phyloP scores from a whole-genome alignment of 768 basidiomycete species.

The Naematelia encephala region DNA sequence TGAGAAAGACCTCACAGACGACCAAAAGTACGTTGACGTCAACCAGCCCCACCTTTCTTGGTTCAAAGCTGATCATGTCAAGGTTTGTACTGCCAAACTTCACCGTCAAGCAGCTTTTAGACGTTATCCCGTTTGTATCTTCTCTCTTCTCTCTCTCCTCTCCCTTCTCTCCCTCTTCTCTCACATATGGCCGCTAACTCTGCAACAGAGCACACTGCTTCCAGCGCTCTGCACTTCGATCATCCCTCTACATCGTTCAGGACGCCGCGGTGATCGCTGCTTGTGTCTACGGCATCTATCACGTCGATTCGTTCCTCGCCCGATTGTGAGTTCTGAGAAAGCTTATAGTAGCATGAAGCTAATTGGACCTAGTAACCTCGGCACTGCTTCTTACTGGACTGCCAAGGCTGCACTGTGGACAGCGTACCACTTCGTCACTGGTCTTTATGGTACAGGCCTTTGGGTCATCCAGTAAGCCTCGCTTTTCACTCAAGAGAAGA shows the following conservation, averaged over 20 bases:
- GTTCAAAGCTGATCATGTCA: constrained; percentile 1
- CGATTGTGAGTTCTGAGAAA: constrained; percentile 34
- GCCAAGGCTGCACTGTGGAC: constrained; percentile 71
- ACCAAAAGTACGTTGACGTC: constrained; percentile 24
- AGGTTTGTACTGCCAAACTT: constrained; percentile 69
- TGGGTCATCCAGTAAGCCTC: constrained; percentile 71
- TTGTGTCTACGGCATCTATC: constrained; percentile 66
- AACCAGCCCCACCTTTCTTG: not conserved
- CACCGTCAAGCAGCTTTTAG: constrained; percentile 79
- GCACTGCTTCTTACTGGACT: constrained; percentile 58
- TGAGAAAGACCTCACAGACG: constrained; percentile 40
- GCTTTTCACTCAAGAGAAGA: not conserved
- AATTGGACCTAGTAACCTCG: constrained; percentile 34
- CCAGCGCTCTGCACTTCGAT: constrained; percentile 78
- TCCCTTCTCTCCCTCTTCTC: not conserved
- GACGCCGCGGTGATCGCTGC: constrained; percentile 68
- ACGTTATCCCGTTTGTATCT: constrained; percentile 63
- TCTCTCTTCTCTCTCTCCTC: not conserved
- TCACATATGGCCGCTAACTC: not conserved
- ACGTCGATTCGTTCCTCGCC: constrained; percentile 59
- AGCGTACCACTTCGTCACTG: constrained; percentile 73
- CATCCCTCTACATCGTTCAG: constrained; percentile 71
- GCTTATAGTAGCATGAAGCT: not conserved
- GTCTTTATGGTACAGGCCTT: constrained; percentile 83
- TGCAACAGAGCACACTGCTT: constrained; percentile 70